Evolutionary conservation across 2,329 filamentous ascomycete genomes (phyloP), one percentile per base, ranked within the genome.

Genomic region (Lithohypha guttulata): DNA sequence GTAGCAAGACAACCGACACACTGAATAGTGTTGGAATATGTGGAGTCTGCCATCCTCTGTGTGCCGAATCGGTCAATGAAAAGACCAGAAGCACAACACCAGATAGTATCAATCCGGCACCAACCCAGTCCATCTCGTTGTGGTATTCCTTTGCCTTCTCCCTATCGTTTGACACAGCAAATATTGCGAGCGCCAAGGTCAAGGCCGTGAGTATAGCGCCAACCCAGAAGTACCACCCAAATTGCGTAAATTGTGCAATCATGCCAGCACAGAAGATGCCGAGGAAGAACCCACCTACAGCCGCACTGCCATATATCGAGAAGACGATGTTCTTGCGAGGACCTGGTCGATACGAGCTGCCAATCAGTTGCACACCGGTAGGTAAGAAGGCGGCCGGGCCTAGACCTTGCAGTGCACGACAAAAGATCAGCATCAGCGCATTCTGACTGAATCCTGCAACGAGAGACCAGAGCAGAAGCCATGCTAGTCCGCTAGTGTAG

Each of bases 21-120:
- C 77, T 60, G 32, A 89, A 71, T 0, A 76, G 74, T 7, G 77
- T 63, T 27, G 73, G 72, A 25, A 89, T 77, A 48, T 85, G 84
- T 1, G 80, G 78, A 0, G 79, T 84, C n/a, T 59, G 64, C 81
- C 83, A 89, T 2, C 78, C 74, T 0, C 80, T 80, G 55, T 84
- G 75, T 0, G 77, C 72, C 6, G 77, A 78, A 33, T 84, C 78
- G 0, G 82, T 86, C 36, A 91, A 71, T 0, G 82, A 79, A 51
- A 79, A 89, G 0, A 85, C 78, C 46, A 84, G 65, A 18, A 91
- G 66, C 2, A 81, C 66, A 9, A 86, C 58, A 0, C 79, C 82
- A 0, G 70, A 67, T 0, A 83, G 68, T 11, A 79, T 77, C 10
- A 78, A 70, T 2, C 58, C 53, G 2, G 71, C 60, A 0, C 81